phyloP scores from a whole-genome alignment of 208 protist genomes.

The Wallacemonas sp. region DNA sequence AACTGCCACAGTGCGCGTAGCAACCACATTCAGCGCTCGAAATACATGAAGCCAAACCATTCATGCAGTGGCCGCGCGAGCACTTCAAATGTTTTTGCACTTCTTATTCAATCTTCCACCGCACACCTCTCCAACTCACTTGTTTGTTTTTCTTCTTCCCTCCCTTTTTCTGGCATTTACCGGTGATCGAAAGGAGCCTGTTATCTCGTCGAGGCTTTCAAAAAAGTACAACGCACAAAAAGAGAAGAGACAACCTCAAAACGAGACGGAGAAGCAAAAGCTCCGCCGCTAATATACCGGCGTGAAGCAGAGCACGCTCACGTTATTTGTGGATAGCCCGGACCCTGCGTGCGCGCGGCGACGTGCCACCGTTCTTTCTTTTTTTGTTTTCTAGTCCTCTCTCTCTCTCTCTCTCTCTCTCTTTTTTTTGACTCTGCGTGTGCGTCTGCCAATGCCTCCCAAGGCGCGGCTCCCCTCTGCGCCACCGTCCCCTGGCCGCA shows the following conservation, averaged over 20 bases:
- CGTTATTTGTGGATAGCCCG: no score
- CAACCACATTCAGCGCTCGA: no score
- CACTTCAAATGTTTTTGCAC: no score
- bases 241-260: background rate
- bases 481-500: background rate
- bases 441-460: constrained; percentile 18
- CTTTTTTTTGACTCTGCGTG: background rate
- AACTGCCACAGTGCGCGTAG: no score
- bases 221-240: constrained; percentile 1
- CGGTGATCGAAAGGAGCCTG: background rate
- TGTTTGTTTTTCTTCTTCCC: background rate
- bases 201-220: background rate
- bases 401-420: constrained; percentile 14
- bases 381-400: no score
- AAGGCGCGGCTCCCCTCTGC: constrained; percentile 9
- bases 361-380: no score
- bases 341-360: no score
- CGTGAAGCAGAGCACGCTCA: no score
- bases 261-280: background rate
- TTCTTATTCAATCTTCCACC: no score
- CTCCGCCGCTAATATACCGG: no score
- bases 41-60: no score
- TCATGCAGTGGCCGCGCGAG: no score
- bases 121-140: background rate
- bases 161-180: background rate